Percentiles rank a stretch among this genome's conserved stretches.
phyloP scores from a whole-genome alignment of 768 basidiomycete genomes.

The Trametes cingulata region DNA sequence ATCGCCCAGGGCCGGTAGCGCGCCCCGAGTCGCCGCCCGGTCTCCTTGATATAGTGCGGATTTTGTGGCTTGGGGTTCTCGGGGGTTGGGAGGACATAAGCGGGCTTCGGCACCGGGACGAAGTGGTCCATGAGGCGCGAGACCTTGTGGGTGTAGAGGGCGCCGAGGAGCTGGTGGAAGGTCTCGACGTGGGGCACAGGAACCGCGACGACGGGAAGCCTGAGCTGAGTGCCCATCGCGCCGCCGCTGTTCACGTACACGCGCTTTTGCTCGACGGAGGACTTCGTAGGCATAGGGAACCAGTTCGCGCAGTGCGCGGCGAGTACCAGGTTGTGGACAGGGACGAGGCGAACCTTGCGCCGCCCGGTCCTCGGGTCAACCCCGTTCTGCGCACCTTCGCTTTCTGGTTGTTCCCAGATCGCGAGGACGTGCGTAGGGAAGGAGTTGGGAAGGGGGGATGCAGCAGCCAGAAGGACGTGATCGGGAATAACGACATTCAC shows the following conservation, averaged over 20 bases:
- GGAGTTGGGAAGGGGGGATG: constrained; percentile 28
- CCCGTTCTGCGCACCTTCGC: constrained; percentile 30
- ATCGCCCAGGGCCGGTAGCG: constrained; percentile 42
- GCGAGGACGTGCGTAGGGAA: constrained; percentile 45
- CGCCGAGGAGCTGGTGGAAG: constrained; percentile 63
- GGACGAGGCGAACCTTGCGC: constrained; percentile 50
- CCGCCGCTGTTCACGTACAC: constrained; percentile 8
- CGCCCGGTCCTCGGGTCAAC: constrained; percentile 17
- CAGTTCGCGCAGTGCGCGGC: constrained; percentile 61
- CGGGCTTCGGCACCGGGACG: constrained; percentile 50
- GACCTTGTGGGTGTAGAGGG: constrained; percentile 69
- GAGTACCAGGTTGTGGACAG: constrained; percentile 62
- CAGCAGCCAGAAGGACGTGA: constrained; percentile 13
- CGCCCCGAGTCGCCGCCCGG: constrained; percentile 25
- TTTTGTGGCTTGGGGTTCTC: constrained; percentile 25
- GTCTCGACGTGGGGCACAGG: constrained; percentile 70
- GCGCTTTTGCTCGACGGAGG: constrained; percentile 8
- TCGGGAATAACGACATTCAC: constrained; percentile 41
- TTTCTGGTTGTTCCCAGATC: constrained; percentile 46
- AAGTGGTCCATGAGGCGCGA: constrained; percentile 59
- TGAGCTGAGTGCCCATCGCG: constrained; percentile 25
- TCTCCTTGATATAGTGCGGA: constrained; percentile 26
- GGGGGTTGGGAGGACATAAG: constrained; percentile 15
- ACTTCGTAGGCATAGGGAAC: constrained; percentile 47
- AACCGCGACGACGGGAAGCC: constrained; percentile 67